Conservation (phyloP, 1,139 yeast genomes). For the Magnusiomyces clavatus region DNA sequence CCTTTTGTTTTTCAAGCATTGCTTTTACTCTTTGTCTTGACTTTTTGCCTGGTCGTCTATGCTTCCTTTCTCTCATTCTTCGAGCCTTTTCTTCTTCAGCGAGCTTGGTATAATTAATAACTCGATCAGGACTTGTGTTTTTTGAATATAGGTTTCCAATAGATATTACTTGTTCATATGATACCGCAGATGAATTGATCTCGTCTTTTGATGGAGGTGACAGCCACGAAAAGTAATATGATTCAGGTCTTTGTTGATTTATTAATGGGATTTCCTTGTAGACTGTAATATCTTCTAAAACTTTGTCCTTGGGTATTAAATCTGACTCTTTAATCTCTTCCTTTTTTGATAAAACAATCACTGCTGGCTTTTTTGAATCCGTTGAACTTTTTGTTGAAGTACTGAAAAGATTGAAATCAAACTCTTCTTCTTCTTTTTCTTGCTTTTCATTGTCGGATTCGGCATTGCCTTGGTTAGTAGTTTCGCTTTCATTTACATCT, state of each 20-base stretch:
- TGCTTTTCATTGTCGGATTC: conserved; percentile 11
- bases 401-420: conserved; percentile 17
- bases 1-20: background rate
- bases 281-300: background rate
- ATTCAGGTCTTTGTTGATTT: conserved; percentile 20
- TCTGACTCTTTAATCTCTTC: conserved; percentile 11
- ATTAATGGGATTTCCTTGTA: background rate
- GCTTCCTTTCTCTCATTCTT: conserved; percentile 14
- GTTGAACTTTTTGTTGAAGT: conserved; percentile 16
- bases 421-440: conserved; percentile 12
- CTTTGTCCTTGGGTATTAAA: background rate
- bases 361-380: conserved; percentile 2
- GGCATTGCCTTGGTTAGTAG: conserved; percentile 3
- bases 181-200: background rate
- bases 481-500: conserved; percentile 17
- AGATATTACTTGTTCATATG: background rate
- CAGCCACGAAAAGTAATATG: conserved; percentile 20
- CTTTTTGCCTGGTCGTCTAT: conserved; percentile 29
- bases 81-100: conserved; percentile 20
- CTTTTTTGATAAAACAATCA: conserved; percentile 8
- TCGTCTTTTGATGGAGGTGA: background rate
- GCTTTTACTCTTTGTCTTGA: conserved; percentile 20
- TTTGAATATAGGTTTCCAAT: background rate
- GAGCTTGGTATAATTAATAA: conserved; percentile 23
- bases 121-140: conserved; percentile 19